Evolutionary conservation across 495 filamentous ascomycete genomes (phyloP).

Genomic region (Tuber brumale): DNA sequence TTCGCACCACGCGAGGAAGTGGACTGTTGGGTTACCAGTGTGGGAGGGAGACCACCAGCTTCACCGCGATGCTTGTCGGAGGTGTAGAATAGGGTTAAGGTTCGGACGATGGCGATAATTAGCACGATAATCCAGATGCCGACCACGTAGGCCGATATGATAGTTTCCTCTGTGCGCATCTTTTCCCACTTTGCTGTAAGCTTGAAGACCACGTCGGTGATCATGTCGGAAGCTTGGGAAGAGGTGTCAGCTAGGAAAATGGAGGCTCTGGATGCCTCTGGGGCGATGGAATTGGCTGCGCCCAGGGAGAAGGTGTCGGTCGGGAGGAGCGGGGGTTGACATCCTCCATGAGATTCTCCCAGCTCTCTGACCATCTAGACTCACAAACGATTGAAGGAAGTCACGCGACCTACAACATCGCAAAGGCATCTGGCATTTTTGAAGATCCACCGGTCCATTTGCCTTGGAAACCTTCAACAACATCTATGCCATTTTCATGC

Average conservation of each 20-base stretch:
- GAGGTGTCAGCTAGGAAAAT: slow-evolving; percentile 70
- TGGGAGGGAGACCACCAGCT: slow-evolving; percentile 42
- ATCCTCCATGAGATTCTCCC: no score
- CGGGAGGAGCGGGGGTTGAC: slow-evolving; percentile 63
- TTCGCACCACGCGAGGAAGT: neutral
- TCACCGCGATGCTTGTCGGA: slow-evolving; percentile 52
- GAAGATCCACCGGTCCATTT: no score
- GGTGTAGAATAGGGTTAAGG: slow-evolving; percentile 50
- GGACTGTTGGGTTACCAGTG: neutral
- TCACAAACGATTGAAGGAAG: no score
- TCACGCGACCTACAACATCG: no score
- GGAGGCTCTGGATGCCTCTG: slow-evolving; percentile 52
- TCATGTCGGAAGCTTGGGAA: slow-evolving; percentile 64
- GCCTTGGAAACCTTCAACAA: slow-evolving; percentile 45
- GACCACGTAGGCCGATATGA: slow-evolving; percentile 66
- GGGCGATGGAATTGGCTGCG: slow-evolving; percentile 57
- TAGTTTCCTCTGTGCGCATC: slow-evolving; percentile 63
- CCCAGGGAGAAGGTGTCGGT: slow-evolving; percentile 80
- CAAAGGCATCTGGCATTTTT: no score
- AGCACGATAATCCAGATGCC: slow-evolving; percentile 68
- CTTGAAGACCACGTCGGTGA: slow-evolving; percentile 64
- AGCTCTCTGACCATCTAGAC: no score
- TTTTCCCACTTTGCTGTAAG: slow-evolving; percentile 58
- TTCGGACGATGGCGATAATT: slow-evolving; percentile 63
- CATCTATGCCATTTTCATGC: slow-evolving; percentile 63